Base-by-base conservation (phyloP, 805 yeast species). In the Ascoidea rubescens region DNA sequence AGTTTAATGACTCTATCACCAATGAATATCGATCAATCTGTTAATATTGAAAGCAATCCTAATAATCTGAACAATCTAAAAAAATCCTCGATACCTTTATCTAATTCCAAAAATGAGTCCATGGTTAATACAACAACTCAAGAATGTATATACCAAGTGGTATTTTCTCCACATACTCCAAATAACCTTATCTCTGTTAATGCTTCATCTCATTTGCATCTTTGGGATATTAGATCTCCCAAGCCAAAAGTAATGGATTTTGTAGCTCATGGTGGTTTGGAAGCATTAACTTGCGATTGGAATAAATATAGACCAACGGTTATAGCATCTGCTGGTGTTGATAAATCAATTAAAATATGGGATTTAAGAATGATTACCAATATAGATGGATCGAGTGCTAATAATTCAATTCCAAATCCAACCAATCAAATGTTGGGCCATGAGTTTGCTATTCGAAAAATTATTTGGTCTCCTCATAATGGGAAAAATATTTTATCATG, bases 281-380 rank as follows among this genome's bases (percentile, higher is more conserved):
- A 91, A 63, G 73, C 86, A 6, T 71, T 93, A 48, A 70, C 84
- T 2, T 77, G 89, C 55, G 98, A 91, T 70, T 90, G 89, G 82
- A 93, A 91, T 67, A 90, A 90, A 64, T 91, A 93, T 65, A 74
- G 87, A 60, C 75, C 88, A 1, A 75, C 82, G 1, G 77, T 88
- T 0, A 69, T 91, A 4, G 96, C 96, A 4, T 79, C 95, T 0
- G 93, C 87, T 2, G 95, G 96, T n/a, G 95, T 91, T 6, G 98
- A 91, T 64, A 86, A 86, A 61, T 69, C 82, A 28, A 77, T 90
- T 48, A 78, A 87, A 56, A 71, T 89, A 4, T 91, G 97, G 96
- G 99, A 91, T 64, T 65, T 87, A 48, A 73, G 98, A 55, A 84
- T 82, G 82, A 72, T 83, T 4, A 57, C 71, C 60, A 54, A 66